Percentiles rank a stretch among this genome's conserved stretches.
Conservation (phyloP, 805 yeast species). For the Lipomyces sp. region DNA sequence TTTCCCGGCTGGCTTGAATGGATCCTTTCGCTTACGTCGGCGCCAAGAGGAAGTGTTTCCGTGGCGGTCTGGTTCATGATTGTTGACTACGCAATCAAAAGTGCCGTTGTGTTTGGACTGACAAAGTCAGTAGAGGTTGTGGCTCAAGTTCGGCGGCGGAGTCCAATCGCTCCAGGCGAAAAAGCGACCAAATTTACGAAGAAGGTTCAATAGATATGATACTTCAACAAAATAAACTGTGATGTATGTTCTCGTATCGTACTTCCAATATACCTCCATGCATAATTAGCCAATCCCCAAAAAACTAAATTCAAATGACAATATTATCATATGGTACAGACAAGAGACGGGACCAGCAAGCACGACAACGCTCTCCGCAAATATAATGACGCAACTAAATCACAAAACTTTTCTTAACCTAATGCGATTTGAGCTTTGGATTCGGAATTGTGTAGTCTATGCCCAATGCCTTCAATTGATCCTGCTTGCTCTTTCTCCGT, state of each 20-base stretch:
- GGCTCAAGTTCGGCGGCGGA: no score
- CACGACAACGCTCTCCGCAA: not conserved
- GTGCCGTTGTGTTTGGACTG: slow-evolving; percentile 5
- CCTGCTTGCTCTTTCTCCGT: slow-evolving; percentile 46
- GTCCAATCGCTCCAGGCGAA: not conserved
- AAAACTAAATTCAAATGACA: no score
- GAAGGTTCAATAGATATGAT: not conserved
- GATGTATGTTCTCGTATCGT: no score
- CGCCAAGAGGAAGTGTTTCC: slow-evolving; percentile 40
- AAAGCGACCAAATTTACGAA: not conserved
- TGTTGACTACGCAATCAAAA: slow-evolving; percentile 25
- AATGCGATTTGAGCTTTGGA: slow-evolving; percentile 9
- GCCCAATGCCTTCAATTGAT: slow-evolving; percentile 54
- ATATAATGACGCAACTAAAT: not conserved
- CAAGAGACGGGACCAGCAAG: no score
- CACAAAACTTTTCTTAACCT: no score
- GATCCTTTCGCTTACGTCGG: slow-evolving; percentile 60
- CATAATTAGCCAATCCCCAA: no score
- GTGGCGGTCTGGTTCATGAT: slow-evolving; percentile 32
- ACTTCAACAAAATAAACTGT: no score
- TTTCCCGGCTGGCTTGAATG: slow-evolving; percentile 57
- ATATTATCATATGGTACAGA: no score
- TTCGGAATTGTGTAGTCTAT: slow-evolving; percentile 46
- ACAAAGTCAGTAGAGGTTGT: not conserved
- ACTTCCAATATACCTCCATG: no score